A percentile compares a stretch with the other conserved stretches of the same genome.
These are phyloP conservation scores for Fusarium nanum DNA, from an alignment of 2,329 filamentous ascomycete species.

Conservation along the genomic window DNA sequence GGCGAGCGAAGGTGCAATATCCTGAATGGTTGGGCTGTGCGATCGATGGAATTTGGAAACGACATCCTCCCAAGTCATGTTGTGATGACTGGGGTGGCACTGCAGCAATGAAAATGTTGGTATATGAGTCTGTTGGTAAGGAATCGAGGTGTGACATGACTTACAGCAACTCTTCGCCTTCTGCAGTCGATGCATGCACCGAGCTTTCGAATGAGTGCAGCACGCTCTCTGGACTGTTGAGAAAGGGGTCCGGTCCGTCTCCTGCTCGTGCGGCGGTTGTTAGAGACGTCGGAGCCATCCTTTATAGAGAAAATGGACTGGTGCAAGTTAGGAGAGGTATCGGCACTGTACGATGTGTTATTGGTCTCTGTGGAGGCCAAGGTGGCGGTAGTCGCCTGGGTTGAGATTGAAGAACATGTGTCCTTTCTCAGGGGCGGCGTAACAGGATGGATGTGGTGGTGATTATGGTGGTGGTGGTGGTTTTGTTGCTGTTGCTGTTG, in stretches of 20 bases:
- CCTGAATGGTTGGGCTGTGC: constrained; percentile 63
- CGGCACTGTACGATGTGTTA: constrained; percentile 64
- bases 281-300: constrained; percentile 66
- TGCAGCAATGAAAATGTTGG: constrained; percentile 47
- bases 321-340: constrained; percentile 62
- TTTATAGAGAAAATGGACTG: constrained; percentile 67
- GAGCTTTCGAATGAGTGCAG: constrained; percentile 69
- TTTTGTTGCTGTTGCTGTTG: constrained; percentile 41
- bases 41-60: constrained; percentile 65
- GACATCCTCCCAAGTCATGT: constrained; percentile 71
- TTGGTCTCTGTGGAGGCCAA: constrained; percentile 60
- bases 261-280: constrained; percentile 66
- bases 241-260: constrained; percentile 70
- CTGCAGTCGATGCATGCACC: constrained; percentile 68
- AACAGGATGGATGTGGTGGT: constrained; percentile 46
- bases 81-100: constrained; percentile 71
- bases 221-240: constrained; percentile 68
- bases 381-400: constrained; percentile 60
- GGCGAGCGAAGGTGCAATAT: constrained; percentile 58
- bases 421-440: constrained; percentile 58
- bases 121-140: constrained; percentile 24
- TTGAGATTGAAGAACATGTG: constrained; percentile 65
- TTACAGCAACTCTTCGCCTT: constrained; percentile 68
- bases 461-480: constrained; percentile 33
- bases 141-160: constrained; percentile 44